Evolutionary conservation across 257 asterid species (phyloP).

Genomic region (Solanum dulcamara): DNA sequence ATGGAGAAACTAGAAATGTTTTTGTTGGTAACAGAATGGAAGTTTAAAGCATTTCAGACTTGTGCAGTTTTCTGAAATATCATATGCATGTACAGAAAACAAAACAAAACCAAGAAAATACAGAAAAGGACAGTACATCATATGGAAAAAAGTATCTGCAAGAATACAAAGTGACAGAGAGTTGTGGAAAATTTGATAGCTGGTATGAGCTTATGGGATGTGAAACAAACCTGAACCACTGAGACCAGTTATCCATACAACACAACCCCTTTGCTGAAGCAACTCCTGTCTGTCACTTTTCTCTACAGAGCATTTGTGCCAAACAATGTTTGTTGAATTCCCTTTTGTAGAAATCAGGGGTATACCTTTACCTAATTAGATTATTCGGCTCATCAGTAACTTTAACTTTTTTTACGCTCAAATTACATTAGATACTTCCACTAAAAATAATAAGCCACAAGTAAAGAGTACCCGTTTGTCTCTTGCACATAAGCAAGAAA

Average conservation of each 20-base stretch:
- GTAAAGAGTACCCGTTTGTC: neutral
- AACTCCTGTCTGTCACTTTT: conserved; percentile 65
- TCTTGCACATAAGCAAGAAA: neutral
- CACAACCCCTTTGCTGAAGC: conserved; percentile 97
- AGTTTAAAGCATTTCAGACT: neutral
- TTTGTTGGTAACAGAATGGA: neutral
- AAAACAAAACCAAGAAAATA: neutral
- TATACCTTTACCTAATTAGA: conserved; percentile 32
- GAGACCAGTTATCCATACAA: conserved; percentile 93
- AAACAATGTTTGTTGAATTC: conserved; percentile 65
- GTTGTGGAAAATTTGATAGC: neutral
- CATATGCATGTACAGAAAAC: neutral
- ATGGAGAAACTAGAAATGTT: neutral
- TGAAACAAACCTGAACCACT: conserved; percentile 94
- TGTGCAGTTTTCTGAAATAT: neutral
- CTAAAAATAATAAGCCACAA: neutral
- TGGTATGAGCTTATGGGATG: neutral
- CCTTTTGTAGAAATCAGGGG: conserved; percentile 40
- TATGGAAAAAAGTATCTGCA: neutral
- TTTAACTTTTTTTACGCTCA: neutral
- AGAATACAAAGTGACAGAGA: neutral
- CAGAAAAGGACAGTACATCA: neutral
- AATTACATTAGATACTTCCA: neutral
- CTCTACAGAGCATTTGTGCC: conserved; percentile 90
- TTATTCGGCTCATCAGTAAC: neutral